These are phyloP conservation scores for Rhynchospora pubera DNA, from an alignment of 176 grass and related monocot genomes.

Conservation along the genomic window DNA sequence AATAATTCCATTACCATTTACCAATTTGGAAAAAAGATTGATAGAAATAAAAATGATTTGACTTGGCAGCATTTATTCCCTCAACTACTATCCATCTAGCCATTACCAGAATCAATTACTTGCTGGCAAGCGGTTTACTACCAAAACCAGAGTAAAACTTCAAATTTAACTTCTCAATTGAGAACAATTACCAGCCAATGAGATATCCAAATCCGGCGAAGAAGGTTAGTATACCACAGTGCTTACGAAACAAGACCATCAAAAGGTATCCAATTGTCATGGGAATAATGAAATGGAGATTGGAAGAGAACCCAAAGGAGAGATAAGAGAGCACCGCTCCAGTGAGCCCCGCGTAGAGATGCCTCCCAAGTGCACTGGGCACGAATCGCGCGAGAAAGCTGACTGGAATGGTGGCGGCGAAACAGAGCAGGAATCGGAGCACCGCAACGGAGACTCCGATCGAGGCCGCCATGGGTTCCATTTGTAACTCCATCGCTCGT, in stretches of 20 bases:
- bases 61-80: slow-evolving; percentile 4
- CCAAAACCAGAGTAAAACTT: neutral
- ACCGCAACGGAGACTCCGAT: slow-evolving; percentile 93
- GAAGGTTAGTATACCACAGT: slow-evolving; percentile 76
- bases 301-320: slow-evolving; percentile 76
- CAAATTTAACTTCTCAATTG: neutral
- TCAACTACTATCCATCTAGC: neutral
- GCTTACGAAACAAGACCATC: slow-evolving; percentile 65
- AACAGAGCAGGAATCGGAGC: slow-evolving; percentile 90
- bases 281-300: slow-evolving; percentile 85
- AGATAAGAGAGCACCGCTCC: slow-evolving; percentile 82
- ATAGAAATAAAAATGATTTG: neutral
- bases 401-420: slow-evolving; percentile 88
- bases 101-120: neutral
- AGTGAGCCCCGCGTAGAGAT: slow-evolving; percentile 77
- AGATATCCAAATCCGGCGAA: slow-evolving; percentile 84
- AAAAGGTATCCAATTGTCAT: slow-evolving; percentile 69
- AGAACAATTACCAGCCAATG: slow-evolving; percentile 62
- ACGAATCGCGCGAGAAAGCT: slow-evolving; percentile 69
- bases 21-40: neutral
- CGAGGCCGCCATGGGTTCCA: slow-evolving; percentile 74
- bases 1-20: neutral
- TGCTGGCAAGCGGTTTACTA: neutral
- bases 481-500: slow-evolving; percentile 67
- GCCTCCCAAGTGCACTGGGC: slow-evolving; percentile 39